phyloP scores from a whole-genome alignment of 371 early-diverging fungal species.

The Racocetra persica region DNA sequence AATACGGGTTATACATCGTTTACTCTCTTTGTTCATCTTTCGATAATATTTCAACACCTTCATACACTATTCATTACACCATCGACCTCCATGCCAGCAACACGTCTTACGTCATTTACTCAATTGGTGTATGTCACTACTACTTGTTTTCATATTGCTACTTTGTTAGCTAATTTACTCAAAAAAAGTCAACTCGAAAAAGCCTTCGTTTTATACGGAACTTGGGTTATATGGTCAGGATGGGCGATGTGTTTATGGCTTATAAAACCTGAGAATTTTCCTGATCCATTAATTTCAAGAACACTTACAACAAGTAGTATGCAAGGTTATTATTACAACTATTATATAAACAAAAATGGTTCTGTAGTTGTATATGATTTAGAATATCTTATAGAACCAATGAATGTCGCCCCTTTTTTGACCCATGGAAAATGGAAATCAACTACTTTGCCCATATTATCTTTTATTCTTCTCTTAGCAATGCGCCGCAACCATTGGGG shows the following conservation, averaged over 20 bases:
- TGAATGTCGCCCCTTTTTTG: slow-evolving; percentile 52
- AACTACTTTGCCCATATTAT: slow-evolving; percentile 50
- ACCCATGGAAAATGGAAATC: slow-evolving; percentile 48
- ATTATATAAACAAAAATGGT: slow-evolving; percentile 27
- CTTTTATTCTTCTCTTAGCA: slow-evolving; percentile 62
- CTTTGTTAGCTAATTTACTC: slow-evolving; percentile 58
- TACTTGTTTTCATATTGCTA: slow-evolving; percentile 61
- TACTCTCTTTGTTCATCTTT: slow-evolving; percentile 52
- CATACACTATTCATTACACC: slow-evolving; percentile 49
- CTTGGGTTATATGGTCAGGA: slow-evolving; percentile 69
- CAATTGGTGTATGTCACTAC: slow-evolving; percentile 62
- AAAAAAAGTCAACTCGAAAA: slow-evolving; percentile 59
- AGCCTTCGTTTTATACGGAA: slow-evolving; percentile 67
- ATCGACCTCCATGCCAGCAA: slow-evolving; percentile 42
- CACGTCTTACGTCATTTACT: slow-evolving; percentile 51
- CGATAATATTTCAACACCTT: slow-evolving; percentile 55
- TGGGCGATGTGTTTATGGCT: slow-evolving; percentile 62
- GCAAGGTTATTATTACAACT: neutral
- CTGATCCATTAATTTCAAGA: slow-evolving; percentile 39
- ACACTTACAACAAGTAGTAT: neutral
- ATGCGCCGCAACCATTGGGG: slow-evolving; percentile 73
- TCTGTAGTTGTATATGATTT: neutral
- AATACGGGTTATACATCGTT: slow-evolving; percentile 56
- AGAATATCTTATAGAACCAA: slow-evolving; percentile 43
- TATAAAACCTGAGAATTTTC: slow-evolving; percentile 53